Conservation (phyloP, 2,329 filamentous ascomycete genomes). For the Sporothrix brasiliensis region DNA sequence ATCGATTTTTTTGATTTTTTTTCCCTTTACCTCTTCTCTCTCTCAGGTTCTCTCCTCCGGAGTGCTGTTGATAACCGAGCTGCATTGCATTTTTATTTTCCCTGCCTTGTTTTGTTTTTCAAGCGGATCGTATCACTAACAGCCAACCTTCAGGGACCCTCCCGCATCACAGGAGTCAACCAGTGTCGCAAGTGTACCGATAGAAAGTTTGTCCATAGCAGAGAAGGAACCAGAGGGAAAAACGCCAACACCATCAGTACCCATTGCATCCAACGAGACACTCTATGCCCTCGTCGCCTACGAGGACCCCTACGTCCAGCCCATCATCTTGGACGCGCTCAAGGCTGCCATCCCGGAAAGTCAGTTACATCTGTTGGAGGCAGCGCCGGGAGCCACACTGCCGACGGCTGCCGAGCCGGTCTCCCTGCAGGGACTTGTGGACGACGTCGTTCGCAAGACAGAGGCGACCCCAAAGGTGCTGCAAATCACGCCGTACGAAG, state of each 20-base stretch:
- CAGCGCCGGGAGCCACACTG: conserved; percentile 1
- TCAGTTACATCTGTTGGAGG: conserved; percentile 52
- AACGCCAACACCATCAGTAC: background rate
- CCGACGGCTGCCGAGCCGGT: conserved; percentile 39
- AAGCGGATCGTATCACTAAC: background rate
- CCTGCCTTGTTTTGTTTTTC: background rate
- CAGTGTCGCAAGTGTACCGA: background rate
- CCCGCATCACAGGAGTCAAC: background rate
- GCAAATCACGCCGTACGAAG: conserved; percentile 85
- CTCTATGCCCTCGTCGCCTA: conserved; percentile 79
- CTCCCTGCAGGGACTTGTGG: conserved; percentile 45
- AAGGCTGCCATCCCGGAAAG: conserved; percentile 59
- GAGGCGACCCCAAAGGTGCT: conserved; percentile 53
- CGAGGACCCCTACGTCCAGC: conserved; percentile 86
- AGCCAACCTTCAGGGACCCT: background rate
- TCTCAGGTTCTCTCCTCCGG: background rate
- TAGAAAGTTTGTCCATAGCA: background rate
- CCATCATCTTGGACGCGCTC: conserved; percentile 76
- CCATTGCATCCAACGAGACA: conserved; percentile 39
- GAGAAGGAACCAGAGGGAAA: background rate
- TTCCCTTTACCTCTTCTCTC: background rate
- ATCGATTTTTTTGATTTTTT: conserved; percentile 18
- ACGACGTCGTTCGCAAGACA: conserved; percentile 35
- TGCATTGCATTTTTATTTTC: background rate
- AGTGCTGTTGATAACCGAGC: background rate